Conservation (phyloP, 768 basidiomycete genomes). For the Trametes cingulata region DNA sequence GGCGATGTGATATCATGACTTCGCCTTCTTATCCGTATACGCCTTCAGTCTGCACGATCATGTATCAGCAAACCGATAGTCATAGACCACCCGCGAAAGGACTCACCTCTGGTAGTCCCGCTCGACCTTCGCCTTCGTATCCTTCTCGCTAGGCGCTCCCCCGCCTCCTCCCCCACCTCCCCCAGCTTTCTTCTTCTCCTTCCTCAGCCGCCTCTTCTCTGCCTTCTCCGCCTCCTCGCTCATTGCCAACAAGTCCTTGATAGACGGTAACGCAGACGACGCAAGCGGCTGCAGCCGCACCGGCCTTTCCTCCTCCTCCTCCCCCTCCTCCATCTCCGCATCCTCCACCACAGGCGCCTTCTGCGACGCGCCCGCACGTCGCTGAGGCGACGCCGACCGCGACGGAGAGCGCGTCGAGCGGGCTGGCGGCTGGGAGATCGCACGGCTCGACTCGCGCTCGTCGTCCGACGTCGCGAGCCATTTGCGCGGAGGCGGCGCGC, state of each 20-base stretch:
- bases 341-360: constrained; percentile 26
- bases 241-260: constrained; percentile 78
- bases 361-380: background rate
- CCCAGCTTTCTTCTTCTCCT: constrained; percentile 59
- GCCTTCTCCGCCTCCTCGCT: constrained; percentile 65
- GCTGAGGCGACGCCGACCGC: constrained; percentile 4
- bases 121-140: constrained; percentile 48
- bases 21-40: constrained; percentile 34
- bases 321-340: constrained; percentile 42
- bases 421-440: constrained; percentile 10
- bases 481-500: constrained; percentile 9
- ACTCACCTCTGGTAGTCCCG: constrained; percentile 60
- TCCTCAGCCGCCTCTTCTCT: constrained; percentile 70
- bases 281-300: constrained; percentile 71
- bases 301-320: constrained; percentile 45
- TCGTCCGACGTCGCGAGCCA: constrained; percentile 25
- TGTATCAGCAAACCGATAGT: background rate
- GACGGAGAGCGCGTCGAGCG: background rate
- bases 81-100: background rate
- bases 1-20: background rate
- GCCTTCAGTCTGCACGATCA: constrained; percentile 29
- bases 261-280: constrained; percentile 81
- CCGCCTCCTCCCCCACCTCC: constrained; percentile 47
- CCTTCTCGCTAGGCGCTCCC: constrained; percentile 35
- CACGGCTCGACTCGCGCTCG: constrained; percentile 15